Evolutionary conservation across 352 stramenopile species (phyloP), one percentile per base, ranked within the genome.

Genomic region (Phytophthora cryptogea): DNA sequence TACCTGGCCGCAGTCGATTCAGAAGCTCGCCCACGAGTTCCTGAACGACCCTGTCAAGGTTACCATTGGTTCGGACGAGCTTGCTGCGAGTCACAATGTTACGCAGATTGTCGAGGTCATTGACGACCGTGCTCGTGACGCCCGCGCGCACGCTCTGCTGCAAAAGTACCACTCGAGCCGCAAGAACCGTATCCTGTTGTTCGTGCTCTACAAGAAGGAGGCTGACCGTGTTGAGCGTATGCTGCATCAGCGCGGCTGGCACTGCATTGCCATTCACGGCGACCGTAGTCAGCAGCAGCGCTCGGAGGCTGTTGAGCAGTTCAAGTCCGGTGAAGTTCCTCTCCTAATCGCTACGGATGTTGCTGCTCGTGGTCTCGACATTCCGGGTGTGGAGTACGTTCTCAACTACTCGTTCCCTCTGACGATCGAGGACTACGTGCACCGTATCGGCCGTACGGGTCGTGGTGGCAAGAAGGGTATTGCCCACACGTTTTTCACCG

Each of bases 141-240:
- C 76, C 14, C 84, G 80, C 23, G 79, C 99, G 17, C 80, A 95
- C 47, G 60, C 91, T 52, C 75, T 99, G n/a, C 70, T 99, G 48
- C 68, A 92, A 51, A 92, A 98, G 66, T 98, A 98, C 67, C 90
- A 97, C 73, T 80, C 70, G 53, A 89, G 70, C 61, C 89, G 70
- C 66, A 94, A 72, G 82, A 97, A 99, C 75, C 89, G 93, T 20
- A 80, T 99, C 36, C 72, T 99, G 28, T 72, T 99, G 3, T 99
- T 99, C 72, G 96, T 97, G 14, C 78, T 99, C 39, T 99, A 99
- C 79, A 99, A 99, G 88, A 99, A 99, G 70, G 97, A 99, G 69
- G 96, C 95, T 2, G 94, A 97, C 62, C 85, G 96, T 16, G 81
- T 99, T 32, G 96, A 99, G 72, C 75, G 78, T 28, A 96, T 95